Base-by-base conservation (phyloP, 192 early-diverging fungal species). In the Funneliformis geosporum region DNA sequence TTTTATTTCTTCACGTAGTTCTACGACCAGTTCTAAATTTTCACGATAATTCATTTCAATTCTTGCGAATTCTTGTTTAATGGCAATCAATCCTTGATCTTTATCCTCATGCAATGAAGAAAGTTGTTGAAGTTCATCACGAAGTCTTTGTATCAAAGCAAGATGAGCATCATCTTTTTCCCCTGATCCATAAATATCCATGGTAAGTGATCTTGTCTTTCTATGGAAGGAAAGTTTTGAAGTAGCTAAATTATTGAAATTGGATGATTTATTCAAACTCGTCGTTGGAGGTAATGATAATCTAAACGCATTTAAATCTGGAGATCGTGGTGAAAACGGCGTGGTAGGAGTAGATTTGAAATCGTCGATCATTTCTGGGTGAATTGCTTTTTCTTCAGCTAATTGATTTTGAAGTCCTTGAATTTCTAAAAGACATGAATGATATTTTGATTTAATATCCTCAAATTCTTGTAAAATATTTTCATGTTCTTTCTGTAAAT, bases 71-170 rank as follows among this genome's bases (percentile, higher is more conserved):
- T 78, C 76, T 78, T 78, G 61, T 27, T 68, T 67, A 68, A 78
- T 39, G 55, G 40, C 60, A 27, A 50, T 65, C 16, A 78, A 62
- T 12, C 76, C 76, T 78, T 78, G 59, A 18, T 42, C 46, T 27
- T 78, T 78, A 67, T 78, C 76, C 8, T 78, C 76, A 68, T 68
- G 76, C 18, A 78, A 38, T 21, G 46, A 67, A 25, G 60, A 60
- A 38, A 67, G 61, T 78, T 78, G 76, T 68, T 78, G 66, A 40
- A 78, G 46, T 33, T 78, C 76, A 68, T n/a, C 68, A 23, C 68
- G 10, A 33, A 78, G 43, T 64, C 55, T 78, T 68, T 68, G 65
- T 39, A 78, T 43, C 6, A 78, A 27, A 55, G 46, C 25, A 46
- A 44, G 55, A 50, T 43, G 40, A 18, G 40, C 42, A 21, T 23